These are phyloP conservation scores for Flaveria brownii DNA, from an alignment of 129 eudicot species.

Conservation along the genomic window DNA sequence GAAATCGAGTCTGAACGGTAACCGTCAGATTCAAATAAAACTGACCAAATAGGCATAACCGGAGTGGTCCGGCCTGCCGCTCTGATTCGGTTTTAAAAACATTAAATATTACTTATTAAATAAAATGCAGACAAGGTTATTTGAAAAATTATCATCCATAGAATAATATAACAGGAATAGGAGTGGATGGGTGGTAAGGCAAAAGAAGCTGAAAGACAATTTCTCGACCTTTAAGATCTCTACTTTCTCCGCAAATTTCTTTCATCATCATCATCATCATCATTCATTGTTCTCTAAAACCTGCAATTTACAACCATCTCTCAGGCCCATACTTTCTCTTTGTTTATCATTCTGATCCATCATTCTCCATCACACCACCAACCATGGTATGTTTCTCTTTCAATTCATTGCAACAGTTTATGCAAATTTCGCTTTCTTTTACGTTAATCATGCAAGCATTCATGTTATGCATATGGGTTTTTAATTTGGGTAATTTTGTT, in stretches of 20 bases:
- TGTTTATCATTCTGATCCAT: constrained; percentile 22
- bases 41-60: too few species aligned
- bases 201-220: constrained; percentile 34
- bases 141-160: constrained; percentile 23
- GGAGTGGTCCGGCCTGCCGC: too few species aligned
- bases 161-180: constrained; percentile 29
- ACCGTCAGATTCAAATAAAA: too few species aligned
- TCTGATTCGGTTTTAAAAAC: too few species aligned
- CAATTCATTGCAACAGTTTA: not conserved
- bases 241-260: constrained; percentile 42
- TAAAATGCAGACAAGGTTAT: not conserved
- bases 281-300: constrained; percentile 19
- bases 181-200: constrained; percentile 45
- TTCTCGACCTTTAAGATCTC: constrained; percentile 41
- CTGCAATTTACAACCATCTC: constrained; percentile 28
- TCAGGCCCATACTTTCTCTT: constrained; percentile 24
- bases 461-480: not conserved
- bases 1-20: too few species aligned
- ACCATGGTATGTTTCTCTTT: constrained; percentile 37
- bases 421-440: not conserved
- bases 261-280: constrained; percentile 24
- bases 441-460: constrained; percentile 10
- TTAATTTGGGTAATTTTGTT: not conserved
- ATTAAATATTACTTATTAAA: too few species aligned
- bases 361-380: constrained; percentile 27